These are phyloP conservation scores for Blepharisma stoltei DNA, from an alignment of 73 alveolate species.

Conservation along the genomic window DNA sequence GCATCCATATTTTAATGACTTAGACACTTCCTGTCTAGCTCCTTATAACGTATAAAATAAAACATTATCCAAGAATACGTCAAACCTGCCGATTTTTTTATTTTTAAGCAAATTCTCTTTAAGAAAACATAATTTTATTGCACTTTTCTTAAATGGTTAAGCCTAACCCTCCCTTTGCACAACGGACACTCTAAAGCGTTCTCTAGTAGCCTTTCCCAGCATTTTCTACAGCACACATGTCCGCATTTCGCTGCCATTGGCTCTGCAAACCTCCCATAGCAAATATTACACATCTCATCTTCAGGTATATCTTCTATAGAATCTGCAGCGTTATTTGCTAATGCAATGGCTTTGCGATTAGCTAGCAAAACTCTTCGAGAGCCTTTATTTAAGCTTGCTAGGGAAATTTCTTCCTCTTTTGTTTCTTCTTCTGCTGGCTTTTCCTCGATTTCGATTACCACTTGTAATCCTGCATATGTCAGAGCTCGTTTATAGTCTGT, in stretches of 20 bases:
- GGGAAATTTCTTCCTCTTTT: too few relatives aligned
- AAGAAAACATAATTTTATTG: not conserved
- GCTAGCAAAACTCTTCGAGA: too few relatives aligned
- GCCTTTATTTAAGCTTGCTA: too few relatives aligned
- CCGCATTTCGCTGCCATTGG: constrained; percentile 27
- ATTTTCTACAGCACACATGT: constrained; percentile 6
- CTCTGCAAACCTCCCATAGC: constrained; percentile 17
- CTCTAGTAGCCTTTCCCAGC: not conserved
- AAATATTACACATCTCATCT: not conserved
- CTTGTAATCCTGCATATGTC: too few relatives aligned
- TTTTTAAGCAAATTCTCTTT: too few relatives aligned
- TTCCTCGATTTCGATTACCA: too few relatives aligned
- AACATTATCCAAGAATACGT: too few relatives aligned
- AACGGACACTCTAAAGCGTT: not conserved
- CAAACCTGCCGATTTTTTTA: too few relatives aligned
- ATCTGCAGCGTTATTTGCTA: not conserved
- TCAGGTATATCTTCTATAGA: constrained; percentile 12
- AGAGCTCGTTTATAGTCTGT: too few relatives aligned
- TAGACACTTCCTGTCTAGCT: constrained; percentile 30
- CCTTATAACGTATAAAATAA: too few relatives aligned
- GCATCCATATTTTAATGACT: constrained; percentile 93
- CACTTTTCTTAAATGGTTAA: not conserved
- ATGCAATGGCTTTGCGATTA: too few relatives aligned
- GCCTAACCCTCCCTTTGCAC: constrained; percentile 14
- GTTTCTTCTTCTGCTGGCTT: too few relatives aligned